phyloP scores from a whole-genome alignment of 2,329 filamentous ascomycete genomes.

The Penicillium griseofulvum region DNA sequence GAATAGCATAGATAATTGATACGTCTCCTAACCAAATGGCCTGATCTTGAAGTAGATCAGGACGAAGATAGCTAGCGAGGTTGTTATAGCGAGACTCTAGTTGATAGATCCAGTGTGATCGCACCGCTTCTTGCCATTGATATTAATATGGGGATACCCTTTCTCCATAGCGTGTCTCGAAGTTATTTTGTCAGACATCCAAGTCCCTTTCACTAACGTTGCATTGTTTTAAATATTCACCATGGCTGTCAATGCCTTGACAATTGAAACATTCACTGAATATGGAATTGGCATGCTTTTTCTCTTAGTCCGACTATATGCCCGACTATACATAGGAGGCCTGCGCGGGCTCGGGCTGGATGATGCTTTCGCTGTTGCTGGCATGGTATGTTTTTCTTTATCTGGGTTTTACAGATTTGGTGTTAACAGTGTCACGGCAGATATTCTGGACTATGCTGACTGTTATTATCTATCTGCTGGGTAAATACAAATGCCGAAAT shows the following conservation, averaged over 20 bases:
- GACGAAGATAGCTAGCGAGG: neutral
- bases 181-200: neutral
- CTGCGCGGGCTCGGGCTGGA: slow-evolving; percentile 14
- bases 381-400: slow-evolving; percentile 11
- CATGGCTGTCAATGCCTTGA: slow-evolving; percentile 12
- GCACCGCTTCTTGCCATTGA: neutral
- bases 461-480: slow-evolving; percentile 10
- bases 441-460: slow-evolving; percentile 17
- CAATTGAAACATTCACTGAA: slow-evolving; percentile 15
- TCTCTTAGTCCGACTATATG: slow-evolving; percentile 10
- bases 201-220: neutral
- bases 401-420: neutral
- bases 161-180: neutral
- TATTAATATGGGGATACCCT: neutral
- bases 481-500: neutral
- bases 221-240: neutral
- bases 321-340: slow-evolving; percentile 11
- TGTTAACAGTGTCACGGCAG: neutral
- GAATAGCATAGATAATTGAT: neutral
- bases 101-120: neutral
- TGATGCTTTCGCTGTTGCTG: slow-evolving; percentile 17
- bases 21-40: neutral
- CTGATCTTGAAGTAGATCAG: neutral
- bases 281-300: slow-evolving; percentile 22
- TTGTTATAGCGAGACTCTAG: neutral